Percentiles rank a stretch among this genome's conserved stretches.
Evolutionary conservation across 2,329 filamentous ascomycete species (phyloP).

Genomic region (Sporothrix curviconia): DNA sequence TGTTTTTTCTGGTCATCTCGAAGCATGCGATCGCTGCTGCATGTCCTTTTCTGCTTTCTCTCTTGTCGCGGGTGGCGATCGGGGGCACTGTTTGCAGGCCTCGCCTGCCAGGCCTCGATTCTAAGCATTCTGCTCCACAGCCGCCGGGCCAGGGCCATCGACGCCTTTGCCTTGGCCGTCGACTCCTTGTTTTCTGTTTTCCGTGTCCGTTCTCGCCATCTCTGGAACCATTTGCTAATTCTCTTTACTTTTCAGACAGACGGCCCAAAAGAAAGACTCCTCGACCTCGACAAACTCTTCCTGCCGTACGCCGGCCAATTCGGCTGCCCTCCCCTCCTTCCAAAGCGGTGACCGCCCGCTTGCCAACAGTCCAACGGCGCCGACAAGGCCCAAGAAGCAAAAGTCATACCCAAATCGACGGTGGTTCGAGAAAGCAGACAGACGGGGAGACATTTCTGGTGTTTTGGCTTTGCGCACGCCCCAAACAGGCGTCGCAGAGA

Average conservation of each 20-base stretch:
- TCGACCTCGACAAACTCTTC: not conserved
- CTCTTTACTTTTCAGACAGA: not conserved
- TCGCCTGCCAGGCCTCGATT: not conserved
- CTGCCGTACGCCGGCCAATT: slow-evolving; percentile 6
- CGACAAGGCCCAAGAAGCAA: not conserved
- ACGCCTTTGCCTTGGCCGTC: not conserved
- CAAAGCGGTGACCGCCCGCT: slow-evolving; percentile 10
- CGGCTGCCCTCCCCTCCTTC: slow-evolving; percentile 3
- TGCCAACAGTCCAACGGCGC: slow-evolving; percentile 10
- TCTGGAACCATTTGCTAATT: not conserved
- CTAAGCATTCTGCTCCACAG: slow-evolving; percentile 2
- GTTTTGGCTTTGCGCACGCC: slow-evolving; percentile 8
- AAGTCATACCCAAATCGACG: slow-evolving; percentile 1
- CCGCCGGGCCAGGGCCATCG: slow-evolving; percentile 1
- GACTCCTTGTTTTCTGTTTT: not conserved
- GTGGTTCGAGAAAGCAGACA: not conserved
- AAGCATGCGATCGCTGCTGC: slow-evolving; percentile 15
- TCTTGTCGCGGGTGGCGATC: not conserved
- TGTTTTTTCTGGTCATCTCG: slow-evolving; percentile 13
- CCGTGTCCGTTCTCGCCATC: not conserved
- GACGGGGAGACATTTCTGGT: too few species aligned
- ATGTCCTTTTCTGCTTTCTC: slow-evolving; percentile 11
- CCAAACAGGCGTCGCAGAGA: slow-evolving; percentile 2
- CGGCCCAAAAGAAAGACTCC: not conserved
- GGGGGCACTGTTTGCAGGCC: slow-evolving; percentile 8